A percentile compares a stretch with the other conserved stretches of the same genome.
These are phyloP conservation scores for Lactifluus pinguis DNA, from an alignment of 768 basidiomycete genomes.

Conservation along the genomic window DNA sequence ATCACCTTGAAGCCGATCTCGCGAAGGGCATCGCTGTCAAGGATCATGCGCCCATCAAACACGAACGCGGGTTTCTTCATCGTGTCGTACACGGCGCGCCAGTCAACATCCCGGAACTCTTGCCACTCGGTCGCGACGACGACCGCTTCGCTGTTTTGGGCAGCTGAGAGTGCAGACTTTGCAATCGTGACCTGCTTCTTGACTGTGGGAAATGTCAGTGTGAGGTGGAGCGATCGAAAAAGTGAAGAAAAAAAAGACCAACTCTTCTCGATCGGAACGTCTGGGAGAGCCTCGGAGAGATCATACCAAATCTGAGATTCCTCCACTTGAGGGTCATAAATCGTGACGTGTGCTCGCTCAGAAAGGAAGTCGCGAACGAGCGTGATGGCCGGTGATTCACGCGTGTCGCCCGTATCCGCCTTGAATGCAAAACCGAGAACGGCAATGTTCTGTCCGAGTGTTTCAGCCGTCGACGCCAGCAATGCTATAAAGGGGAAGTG, in stretches of 20 bases:
- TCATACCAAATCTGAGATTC: constrained; percentile 83
- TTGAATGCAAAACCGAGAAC: constrained; percentile 99
- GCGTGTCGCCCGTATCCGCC: constrained; percentile 98
- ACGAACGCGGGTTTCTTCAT: constrained; percentile 99
- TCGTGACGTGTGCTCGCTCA: constrained; percentile 76
- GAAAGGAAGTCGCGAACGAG: constrained; percentile 89
- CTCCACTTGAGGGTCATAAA: constrained; percentile 90
- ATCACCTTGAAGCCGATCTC: constrained; percentile 86
- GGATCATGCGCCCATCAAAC: constrained; percentile 86
- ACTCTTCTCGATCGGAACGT: constrained; percentile 57
- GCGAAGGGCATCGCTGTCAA: constrained; percentile 71
- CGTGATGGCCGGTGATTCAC: constrained; percentile 93
- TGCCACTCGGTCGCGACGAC: constrained; percentile 98
- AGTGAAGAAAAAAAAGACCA: constrained; percentile 23
- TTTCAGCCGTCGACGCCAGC: no score
- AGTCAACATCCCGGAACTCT: constrained; percentile 90
- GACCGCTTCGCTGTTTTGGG: constrained; percentile 82
- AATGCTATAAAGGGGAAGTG: background rate
- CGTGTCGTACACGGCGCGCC: constrained; percentile 70
- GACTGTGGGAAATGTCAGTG: constrained; percentile 38
- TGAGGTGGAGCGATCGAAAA: constrained; percentile 1
- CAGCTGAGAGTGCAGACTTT: constrained; percentile 75
- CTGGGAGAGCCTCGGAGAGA: constrained; percentile 59
- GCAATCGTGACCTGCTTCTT: constrained; percentile 82
- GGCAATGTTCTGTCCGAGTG: constrained; percentile 61